Evolutionary conservation across 345 rosid genomes (phyloP), one percentile per base, ranked within the genome.

Genomic region (Arabidopsis thaliana): DNA sequence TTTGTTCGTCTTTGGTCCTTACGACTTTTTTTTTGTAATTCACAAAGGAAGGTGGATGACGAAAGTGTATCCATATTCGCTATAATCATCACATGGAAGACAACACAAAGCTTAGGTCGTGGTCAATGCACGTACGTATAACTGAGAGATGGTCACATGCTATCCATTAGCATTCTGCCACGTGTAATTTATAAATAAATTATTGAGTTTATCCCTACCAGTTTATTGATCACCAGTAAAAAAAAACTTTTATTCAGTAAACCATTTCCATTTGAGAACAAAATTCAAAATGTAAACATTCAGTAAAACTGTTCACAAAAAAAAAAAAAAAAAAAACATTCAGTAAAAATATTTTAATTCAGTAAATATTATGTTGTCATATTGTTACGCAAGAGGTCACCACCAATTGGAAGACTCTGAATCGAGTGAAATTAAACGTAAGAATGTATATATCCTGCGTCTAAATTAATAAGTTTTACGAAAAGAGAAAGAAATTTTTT

Each of bases 51-150:
- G 41, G 55, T 72, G 69, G 69, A 33, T 62, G 62, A 63, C 76
- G 62, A 40, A 62, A 51, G 36, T 52, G 62, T 44, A 44, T 44
- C 20, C 49, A 44, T 41, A 50, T 40, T 28, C 1, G 62, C 68
- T 71, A 38, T 72, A 50, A 73, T 14, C 13, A 45, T 73, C 71
- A 55, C 64, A 73, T 73, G 71, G 65, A 41, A 64, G 61, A 62
- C 65, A 52, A 52, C 46, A 64, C 60, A 73, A 30, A 53, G 37
- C 38, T 24, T 8, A 42, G 38, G 71, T 58, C 57, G 74, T 59
- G 74, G 74, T 73, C 64, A 56, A 73, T 64, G 55, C 63, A 55
- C 57, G 71, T 73, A 73, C 77, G 44, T 72, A 10, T 63, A 32
- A 73, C 45, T 41, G 16, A 32, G 62, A 41, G 28, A 73, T 56